Evolutionary conservation across 2,329 filamentous ascomycete genomes (phyloP).

Genomic region (Colletotrichum aenigma): DNA sequence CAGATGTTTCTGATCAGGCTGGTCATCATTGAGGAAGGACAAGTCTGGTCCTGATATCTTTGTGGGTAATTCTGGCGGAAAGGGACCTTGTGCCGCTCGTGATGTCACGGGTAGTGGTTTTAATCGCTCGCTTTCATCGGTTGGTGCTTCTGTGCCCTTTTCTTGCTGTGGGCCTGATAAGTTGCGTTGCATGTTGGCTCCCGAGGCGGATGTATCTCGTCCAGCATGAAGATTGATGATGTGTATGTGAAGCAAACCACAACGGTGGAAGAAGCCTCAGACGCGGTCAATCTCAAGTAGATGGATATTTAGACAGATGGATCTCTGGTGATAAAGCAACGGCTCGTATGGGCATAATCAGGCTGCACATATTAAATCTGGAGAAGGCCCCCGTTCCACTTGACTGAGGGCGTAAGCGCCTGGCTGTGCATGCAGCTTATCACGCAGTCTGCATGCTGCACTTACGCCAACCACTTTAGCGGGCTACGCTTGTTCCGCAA

Average conservation of each 20-base stretch:
- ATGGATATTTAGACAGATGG: no score
- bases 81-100: no score
- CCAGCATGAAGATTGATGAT: neutral
- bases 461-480: neutral
- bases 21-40: neutral
- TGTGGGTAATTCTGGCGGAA: neutral
- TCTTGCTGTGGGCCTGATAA: neutral
- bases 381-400: neutral
- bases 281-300: no score
- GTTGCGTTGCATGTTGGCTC: neutral
- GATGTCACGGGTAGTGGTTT: no score
- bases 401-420: neutral
- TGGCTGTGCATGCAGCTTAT: neutral
- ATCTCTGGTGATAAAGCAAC: no score
- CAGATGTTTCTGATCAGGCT: rapidly evolving
- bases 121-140: neutral
- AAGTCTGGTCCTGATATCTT: neutral
- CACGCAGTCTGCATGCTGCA: no score
- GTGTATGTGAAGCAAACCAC: neutral
- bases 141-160: neutral
- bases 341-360: neutral
- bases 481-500: no score
- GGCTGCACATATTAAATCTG: neutral
- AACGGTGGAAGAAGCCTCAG: rapidly evolving
- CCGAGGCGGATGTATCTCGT: neutral